Evolutionary conservation across 495 filamentous ascomycete species (phyloP), one percentile per base, ranked within the genome.

Genomic region (Penicillium steckii): DNA sequence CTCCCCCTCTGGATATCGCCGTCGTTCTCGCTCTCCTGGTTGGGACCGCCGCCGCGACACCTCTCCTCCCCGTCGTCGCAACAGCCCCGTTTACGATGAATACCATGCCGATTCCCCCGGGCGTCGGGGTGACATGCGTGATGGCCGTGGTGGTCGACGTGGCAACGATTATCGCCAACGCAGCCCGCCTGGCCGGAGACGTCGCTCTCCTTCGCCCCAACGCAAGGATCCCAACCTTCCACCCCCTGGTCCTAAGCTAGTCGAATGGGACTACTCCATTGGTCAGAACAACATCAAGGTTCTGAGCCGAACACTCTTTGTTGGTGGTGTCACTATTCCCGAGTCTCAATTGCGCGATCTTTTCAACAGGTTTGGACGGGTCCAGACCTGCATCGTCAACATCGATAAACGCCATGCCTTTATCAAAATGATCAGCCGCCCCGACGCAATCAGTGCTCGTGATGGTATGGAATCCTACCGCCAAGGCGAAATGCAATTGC

Each of bases 331-430:
- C 57, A 93, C 88, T 84, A 88, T 84, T 18, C 83, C 88, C 9
- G 94, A 99, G 66, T 73, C 79, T 15, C 90, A 95, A 57, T 75
- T 99, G 42, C 83, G 89, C 19, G 74, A 71, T 22, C 82, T 91
- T 23, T 97, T 99, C 62, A 71, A 74, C 59, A 82, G 81, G 19
- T 96, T 84, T 62, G 94, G 94, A 41, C 69, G 84, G 40, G 95
- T 99, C 1, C 94, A 99, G 62, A 95, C 91, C 9, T 96, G 91
- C 69, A 99, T 99, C 53, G 93, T 97, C 61, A 96, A 97, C 71
- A 85, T 87, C 52, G 95, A 97, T 58, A 97, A 96, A 71, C 88
- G 94, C 19, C 95, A 97, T 71, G 94, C 94, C 10, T 99, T 99
- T 62, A 92, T 99, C 55, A 99, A 99, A 70, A 97, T 99, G 94